Base-by-base conservation (phyloP, 2,329 filamentous ascomycete genomes). In the Aspergillus pseudoglaucus region DNA sequence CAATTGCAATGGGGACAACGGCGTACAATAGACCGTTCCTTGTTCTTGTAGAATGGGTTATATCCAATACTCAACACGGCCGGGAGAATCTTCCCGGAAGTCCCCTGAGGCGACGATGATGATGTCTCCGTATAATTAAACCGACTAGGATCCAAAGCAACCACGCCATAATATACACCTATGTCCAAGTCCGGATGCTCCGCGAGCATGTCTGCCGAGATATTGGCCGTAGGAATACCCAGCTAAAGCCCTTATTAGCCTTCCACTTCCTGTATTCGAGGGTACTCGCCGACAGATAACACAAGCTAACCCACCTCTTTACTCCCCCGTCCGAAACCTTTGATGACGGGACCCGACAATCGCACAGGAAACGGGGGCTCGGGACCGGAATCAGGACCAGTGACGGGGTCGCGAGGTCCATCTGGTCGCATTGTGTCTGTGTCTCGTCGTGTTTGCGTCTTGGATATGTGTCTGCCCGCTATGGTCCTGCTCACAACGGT, bases 1-100 rank as follows among this genome's bases (percentile, higher is more conserved):
- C 22, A 32, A n/a, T 7, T 15, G 38, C 12, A 45, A 30, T 35
- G 37, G 25, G 37, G 37, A 22, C 14, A 15, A n/a, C 25, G 6
- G 72, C 70, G 38, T 68, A 75, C 78, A 63, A 93, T 90, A 53
- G 82, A 88, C 53, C 88, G 84, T 42, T 88, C 82, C 4, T 79
- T 84, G 76, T 98, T 97, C 67, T 90, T 90, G 79, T 95, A 98
- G 72, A 90, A 97, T 0, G 93, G 93, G 70, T 97, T 98, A 79
- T 90, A 97, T 40, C 93, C 93, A 56, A 96, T 91, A 52, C 83
- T 88, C 84, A 96, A 87, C 56, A 95, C 90, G 79, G 94, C 93
- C 1, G 88, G 88, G 68, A 85, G 88, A 48, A 93, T 75, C 15
- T 57, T 62, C 41, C 48, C 25, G 44, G 40, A 23, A 6, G 10